These are phyloP conservation scores for Tolypocladium guangdongense DNA, from an alignment of 2,329 filamentous ascomycete species.

Conservation along the genomic window DNA sequence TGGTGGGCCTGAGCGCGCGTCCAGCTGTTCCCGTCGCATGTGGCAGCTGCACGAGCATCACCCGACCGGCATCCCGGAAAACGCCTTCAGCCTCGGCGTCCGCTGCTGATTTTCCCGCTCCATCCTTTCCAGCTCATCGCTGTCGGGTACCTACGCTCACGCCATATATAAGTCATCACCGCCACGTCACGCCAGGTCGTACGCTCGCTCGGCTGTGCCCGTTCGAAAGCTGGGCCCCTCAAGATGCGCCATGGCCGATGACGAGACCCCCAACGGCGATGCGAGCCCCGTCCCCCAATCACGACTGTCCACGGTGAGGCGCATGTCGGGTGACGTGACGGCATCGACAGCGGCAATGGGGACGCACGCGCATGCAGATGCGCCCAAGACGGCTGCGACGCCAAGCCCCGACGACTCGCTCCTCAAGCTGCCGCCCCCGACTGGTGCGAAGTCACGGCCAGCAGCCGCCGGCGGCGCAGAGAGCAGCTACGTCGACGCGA, in stretches of 20 bases:
- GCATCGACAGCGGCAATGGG: background rate
- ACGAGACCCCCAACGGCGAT: constrained; percentile 17
- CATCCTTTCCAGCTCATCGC: background rate
- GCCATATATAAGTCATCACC: background rate
- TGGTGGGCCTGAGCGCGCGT: background rate
- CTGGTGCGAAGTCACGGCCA: constrained; percentile 9
- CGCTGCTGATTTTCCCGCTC: background rate
- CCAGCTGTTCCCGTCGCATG: background rate
- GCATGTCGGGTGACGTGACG: constrained; percentile 8
- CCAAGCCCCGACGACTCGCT: constrained; percentile 5
- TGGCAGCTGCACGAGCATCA: background rate
- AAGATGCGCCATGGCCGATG: constrained; percentile 26
- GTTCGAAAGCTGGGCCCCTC: constrained; percentile 3
- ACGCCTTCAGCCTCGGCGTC: background rate
- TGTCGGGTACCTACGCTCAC: background rate
- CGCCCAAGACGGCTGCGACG: background rate
- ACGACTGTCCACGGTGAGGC: constrained; percentile 14
- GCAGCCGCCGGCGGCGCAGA: constrained; percentile 12
- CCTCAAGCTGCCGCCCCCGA: constrained; percentile 7
- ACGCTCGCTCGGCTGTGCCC: background rate
- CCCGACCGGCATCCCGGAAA: background rate
- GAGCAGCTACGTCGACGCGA: constrained; percentile 31
- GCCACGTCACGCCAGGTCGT: background rate
- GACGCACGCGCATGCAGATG: background rate
- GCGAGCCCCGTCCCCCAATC: constrained; percentile 8